These are phyloP conservation scores for Wickerhamiella qilinensis DNA, from an alignment of 805 yeast species.

Conservation along the genomic window DNA sequence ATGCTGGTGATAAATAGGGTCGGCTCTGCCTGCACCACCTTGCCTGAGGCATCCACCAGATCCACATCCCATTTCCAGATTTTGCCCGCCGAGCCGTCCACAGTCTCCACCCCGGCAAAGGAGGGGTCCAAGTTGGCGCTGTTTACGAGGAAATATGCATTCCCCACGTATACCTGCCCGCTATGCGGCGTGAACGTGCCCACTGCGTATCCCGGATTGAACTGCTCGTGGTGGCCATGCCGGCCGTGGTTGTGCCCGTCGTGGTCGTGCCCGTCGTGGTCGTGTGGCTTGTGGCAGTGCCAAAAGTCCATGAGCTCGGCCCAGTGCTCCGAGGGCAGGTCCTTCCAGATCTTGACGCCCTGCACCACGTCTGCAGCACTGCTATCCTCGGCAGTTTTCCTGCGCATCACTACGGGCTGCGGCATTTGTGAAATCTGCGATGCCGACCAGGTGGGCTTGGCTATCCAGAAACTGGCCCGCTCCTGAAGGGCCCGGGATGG, in stretches of 20 bases:
- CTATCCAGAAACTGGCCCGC: constrained; percentile 1
- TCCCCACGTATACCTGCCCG: constrained; percentile 35
- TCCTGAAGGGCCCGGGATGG: background rate
- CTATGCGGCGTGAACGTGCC: constrained; percentile 25
- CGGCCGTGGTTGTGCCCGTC: too few species aligned
- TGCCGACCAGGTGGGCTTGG: constrained; percentile 1
- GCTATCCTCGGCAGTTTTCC: too few species aligned
- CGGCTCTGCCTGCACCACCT: constrained; percentile 9
- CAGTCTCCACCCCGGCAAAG: too few species aligned
- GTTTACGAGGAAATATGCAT: constrained; percentile 35
- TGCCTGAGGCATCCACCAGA: constrained; percentile 16
- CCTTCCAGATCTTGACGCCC: constrained; percentile 19
- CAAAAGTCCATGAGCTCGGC: constrained; percentile 90
- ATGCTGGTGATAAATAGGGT: too few species aligned
- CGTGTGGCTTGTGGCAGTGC: constrained; percentile 64
- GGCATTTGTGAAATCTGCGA: constrained; percentile 1
- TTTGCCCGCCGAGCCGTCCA: constrained; percentile 12
- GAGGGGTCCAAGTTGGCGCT: constrained; percentile 7
- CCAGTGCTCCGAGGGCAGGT: constrained; percentile 90
- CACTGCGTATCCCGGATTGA: constrained; percentile 15
- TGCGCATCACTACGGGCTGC: too few species aligned
- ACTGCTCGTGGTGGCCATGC: constrained; percentile 3
- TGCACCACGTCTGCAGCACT: constrained; percentile 3
- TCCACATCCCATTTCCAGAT: constrained; percentile 43
- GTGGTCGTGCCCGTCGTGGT: too few species aligned